A percentile compares a stretch with the other conserved stretches of the same genome.
Conservation (phyloP, 306 rosid species). For the Malus fusca region DNA sequence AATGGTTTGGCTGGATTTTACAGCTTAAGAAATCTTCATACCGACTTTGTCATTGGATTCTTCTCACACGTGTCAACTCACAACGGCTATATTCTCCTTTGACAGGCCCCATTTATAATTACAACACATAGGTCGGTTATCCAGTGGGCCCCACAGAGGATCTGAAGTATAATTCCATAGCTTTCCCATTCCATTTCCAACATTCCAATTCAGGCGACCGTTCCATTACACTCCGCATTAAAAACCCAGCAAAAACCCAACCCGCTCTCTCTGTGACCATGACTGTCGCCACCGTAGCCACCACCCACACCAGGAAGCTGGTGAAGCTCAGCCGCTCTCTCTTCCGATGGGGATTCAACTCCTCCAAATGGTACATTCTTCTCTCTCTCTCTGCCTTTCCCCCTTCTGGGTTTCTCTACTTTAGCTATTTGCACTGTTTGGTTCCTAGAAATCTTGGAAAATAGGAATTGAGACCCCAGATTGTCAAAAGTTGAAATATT, state of each 20-base stretch:
- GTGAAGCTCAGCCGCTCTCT: slow-evolving; percentile 56
- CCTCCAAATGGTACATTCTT: slow-evolving; percentile 74
- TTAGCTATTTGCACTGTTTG: background rate
- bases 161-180: background rate
- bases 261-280: slow-evolving; percentile 23
- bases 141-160: background rate
- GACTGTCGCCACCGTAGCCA: slow-evolving; percentile 52
- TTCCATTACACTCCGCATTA: slow-evolving; percentile 1
- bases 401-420: background rate
- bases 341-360: slow-evolving; percentile 65
- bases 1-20: background rate
- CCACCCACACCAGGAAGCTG: slow-evolving; percentile 50
- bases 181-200: slow-evolving; percentile 1
- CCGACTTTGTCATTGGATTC: slow-evolving; percentile 30
- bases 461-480: background rate
- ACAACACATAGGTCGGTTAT: background rate
- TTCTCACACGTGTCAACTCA: slow-evolving; percentile 6
- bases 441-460: background rate
- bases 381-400: background rate
- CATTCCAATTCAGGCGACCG: slow-evolving; percentile 13
- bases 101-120: background rate
- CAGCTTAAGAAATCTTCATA: background rate
- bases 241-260: background rate
- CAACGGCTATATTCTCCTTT: slow-evolving; percentile 42
- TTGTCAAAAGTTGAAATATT: too few relatives aligned